These are phyloP conservation scores for Trichoderma sp. DNA, from an alignment of 2,329 filamentous ascomycete genomes.

Conservation along the genomic window DNA sequence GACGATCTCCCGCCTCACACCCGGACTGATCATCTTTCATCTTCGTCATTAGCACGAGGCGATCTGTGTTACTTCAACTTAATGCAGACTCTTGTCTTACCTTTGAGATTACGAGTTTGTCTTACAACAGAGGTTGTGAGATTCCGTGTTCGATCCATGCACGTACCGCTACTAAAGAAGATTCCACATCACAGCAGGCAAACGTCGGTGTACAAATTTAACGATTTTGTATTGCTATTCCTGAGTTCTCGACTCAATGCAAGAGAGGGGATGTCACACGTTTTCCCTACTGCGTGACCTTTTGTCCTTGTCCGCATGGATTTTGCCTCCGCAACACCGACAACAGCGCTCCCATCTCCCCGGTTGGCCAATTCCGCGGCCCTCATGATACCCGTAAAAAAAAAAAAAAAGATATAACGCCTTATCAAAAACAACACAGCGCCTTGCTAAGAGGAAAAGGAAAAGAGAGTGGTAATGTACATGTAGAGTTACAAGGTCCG, in stretches of 20 bases:
- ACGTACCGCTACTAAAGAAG: background rate
- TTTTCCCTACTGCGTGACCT: conserved; percentile 35
- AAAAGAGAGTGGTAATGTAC: conserved; percentile 40
- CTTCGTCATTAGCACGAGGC: background rate
- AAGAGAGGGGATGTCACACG: conserved; percentile 47
- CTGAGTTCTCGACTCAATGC: conserved; percentile 35
- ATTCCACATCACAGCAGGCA: background rate
- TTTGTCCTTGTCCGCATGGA: conserved; percentile 30
- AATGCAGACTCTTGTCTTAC: background rate
- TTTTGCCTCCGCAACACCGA: conserved; percentile 28
- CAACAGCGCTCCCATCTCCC: conserved; percentile 24
- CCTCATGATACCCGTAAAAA: conserved; percentile 16
- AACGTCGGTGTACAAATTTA: background rate
- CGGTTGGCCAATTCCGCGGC: conserved; percentile 18
- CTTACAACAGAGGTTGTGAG: no score
- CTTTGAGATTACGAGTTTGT: background rate
- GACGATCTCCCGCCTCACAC: background rate
- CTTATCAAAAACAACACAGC: conserved; percentile 38
- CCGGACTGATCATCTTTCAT: background rate
- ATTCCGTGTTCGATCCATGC: background rate
- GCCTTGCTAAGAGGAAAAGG: conserved; percentile 42
- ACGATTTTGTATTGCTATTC: conserved; percentile 28
- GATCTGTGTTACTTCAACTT: background rate
- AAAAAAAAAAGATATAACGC: conserved; percentile 28
- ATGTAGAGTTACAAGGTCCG: conserved; percentile 36